Evolutionary conservation across 345 rosid genomes (phyloP), one percentile per base, ranked within the genome.

Genomic region (Populus euphratica): DNA sequence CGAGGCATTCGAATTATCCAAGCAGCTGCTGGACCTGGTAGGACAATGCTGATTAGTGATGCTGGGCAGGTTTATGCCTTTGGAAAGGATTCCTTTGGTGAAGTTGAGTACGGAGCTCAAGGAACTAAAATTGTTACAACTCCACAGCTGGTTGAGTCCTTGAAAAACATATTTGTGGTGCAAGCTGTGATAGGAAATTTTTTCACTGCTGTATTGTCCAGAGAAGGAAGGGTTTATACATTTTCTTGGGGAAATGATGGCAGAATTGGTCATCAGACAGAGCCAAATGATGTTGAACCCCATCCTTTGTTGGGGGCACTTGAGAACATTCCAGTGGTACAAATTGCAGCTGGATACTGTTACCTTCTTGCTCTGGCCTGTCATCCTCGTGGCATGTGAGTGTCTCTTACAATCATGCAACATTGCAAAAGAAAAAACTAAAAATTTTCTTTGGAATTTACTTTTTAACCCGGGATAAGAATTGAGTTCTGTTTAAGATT

Each of bases 191-290:
- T 96, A 61, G 98, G 96, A 31, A 91, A 96, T 79, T 92, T 86
- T 84, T 96, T 96, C 83, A 93, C 99, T 1, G 97, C 98, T 36
- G 92, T 96, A 18, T 75, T 96, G 39, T 93, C 99, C 8, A 88
- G 98, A 83, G 99, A 96, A 83, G 99, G 99, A 68, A 88, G 91
- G 78, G 96, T 96, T 82, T 96, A 93, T 79, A 96, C 98, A 27
- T 90, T 96, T 72, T 92, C 95, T 18, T 93, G 98, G 99, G 99
- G 98, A 17, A 84, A 50, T 7, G 94, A 93, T 81, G 89, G 82
- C 44, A 96, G 75, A 81, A 90, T 93, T 13, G 96, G 99, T 79
- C 99, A 93, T 76, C 90, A 88, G 65, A 91, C 98, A 0, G 97
- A 93, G 75, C 86, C 84, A 23, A 91, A 78, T 75, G 96, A 91